A percentile compares a stretch with the other conserved stretches of the same genome.
These are phyloP conservation scores for Kwoniella sp. DNA, from an alignment of 768 basidiomycete species.

Conservation along the genomic window DNA sequence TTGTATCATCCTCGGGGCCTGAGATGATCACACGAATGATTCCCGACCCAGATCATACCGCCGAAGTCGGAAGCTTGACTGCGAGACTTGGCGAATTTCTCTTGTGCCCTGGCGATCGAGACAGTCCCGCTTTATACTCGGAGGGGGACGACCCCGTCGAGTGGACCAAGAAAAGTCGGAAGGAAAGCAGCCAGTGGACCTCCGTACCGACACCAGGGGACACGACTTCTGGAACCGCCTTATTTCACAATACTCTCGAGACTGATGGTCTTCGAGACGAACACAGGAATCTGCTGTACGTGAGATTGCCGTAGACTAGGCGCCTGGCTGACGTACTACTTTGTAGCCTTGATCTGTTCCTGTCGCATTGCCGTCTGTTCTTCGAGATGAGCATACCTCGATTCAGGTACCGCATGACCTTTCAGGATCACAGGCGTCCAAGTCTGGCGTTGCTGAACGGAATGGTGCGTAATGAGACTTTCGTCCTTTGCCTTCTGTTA, in stretches of 20 bases:
- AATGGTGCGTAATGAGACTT: slow-evolving; percentile 23
- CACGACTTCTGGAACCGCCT: neutral
- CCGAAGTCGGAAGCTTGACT: slow-evolving; percentile 31
- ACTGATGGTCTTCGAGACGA: slow-evolving; percentile 31
- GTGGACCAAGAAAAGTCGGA: slow-evolving; percentile 7
- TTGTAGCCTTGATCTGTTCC: slow-evolving; percentile 29
- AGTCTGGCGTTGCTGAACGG: slow-evolving; percentile 34
- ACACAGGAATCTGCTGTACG: slow-evolving; percentile 29
- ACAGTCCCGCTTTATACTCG: no score
- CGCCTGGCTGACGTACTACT: neutral
- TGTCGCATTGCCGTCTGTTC: slow-evolving; percentile 34
- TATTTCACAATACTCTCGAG: slow-evolving; percentile 19
- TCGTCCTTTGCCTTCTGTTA: neutral
- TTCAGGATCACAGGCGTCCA: slow-evolving; percentile 33
- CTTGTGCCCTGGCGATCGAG: slow-evolving; percentile 17
- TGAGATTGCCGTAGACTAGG: neutral
- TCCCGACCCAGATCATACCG: slow-evolving; percentile 5
- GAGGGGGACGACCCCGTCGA: neutral
- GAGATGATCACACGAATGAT: no score
- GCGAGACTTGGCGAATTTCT: slow-evolving; percentile 39
- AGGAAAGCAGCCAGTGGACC: slow-evolving; percentile 3
- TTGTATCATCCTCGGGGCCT: no score
- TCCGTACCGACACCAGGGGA: neutral
- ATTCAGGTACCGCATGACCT: slow-evolving; percentile 35
- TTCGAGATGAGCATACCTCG: slow-evolving; percentile 43